Conservation (phyloP, 768 basidiomycete genomes). For the Mycena latifolia region DNA sequence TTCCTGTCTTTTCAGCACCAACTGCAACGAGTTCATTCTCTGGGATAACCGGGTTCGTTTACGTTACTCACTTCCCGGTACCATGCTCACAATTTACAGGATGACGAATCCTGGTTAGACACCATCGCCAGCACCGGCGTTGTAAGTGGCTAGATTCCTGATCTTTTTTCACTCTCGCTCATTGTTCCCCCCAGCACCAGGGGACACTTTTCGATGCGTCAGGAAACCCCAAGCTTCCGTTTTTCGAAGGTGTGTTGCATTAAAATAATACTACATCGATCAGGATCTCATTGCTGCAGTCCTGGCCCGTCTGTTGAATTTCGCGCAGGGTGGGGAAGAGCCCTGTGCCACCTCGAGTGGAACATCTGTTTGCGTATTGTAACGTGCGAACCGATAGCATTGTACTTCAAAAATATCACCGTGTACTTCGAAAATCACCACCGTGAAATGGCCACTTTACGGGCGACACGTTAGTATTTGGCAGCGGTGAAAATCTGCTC, state of each 20-base stretch:
- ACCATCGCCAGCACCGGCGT: slow-evolving; percentile 5
- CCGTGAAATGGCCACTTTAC: too few relatives aligned
- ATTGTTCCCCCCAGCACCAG: slow-evolving; percentile 20
- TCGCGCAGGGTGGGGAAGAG: slow-evolving; percentile 26
- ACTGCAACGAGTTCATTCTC: slow-evolving; percentile 32
- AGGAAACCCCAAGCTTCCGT: slow-evolving; percentile 32
- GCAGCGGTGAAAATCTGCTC: too few relatives aligned
- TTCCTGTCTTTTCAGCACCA: slow-evolving; percentile 21
- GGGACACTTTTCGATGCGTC: slow-evolving; percentile 29
- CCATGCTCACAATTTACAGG: slow-evolving; percentile 6
- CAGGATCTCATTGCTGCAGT: slow-evolving; percentile 1
- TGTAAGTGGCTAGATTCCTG: background rate
- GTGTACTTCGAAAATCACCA: too few relatives aligned
- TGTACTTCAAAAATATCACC: too few relatives aligned
- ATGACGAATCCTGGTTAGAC: slow-evolving; percentile 35
- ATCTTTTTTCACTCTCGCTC: background rate
- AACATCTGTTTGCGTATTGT: slow-evolving; percentile 27
- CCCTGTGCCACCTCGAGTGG: slow-evolving; percentile 29
- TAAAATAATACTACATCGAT: background rate
- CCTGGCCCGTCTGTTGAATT: slow-evolving; percentile 31
- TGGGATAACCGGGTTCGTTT: slow-evolving; percentile 30
- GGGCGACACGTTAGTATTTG: too few relatives aligned
- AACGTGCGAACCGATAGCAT: too few relatives aligned
- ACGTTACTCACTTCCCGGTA: background rate
- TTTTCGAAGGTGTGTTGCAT: slow-evolving; percentile 26